Conservation (phyloP, 1,284 basidiomycete species). For the Tremellales sp. region DNA sequence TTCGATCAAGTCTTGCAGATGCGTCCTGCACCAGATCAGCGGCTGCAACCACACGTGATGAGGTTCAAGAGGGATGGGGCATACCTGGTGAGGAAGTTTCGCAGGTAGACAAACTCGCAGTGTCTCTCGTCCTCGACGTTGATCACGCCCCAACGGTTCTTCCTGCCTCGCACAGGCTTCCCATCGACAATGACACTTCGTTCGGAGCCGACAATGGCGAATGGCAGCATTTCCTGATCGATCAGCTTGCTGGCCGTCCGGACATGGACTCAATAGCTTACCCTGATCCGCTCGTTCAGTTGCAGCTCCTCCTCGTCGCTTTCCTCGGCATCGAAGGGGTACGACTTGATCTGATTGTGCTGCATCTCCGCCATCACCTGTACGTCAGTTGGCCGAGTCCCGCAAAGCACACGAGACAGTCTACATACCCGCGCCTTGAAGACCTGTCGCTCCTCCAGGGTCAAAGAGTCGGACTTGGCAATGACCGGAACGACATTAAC, state of each 20-base stretch:
- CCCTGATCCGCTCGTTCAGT: constrained; percentile 85
- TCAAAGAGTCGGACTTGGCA: constrained; percentile 95
- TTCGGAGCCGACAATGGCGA: constrained; percentile 95
- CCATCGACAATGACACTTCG: constrained; percentile 91
- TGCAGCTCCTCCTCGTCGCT: constrained; percentile 80
- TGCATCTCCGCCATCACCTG: constrained; percentile 90
- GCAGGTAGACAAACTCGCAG: constrained; percentile 96
- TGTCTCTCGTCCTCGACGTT: constrained; percentile 95
- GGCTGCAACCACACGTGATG: constrained; percentile 1
- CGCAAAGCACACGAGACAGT: not conserved
- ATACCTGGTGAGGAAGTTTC: constrained; percentile 90
- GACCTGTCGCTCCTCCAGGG: constrained; percentile 81
- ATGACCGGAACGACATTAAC: constrained; percentile 99
- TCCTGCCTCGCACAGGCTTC: constrained; percentile 88
- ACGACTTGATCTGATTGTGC: constrained; percentile 88
- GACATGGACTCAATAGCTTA: constrained; percentile 49
- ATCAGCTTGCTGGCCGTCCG: not conserved
- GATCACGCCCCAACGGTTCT: constrained; percentile 97
- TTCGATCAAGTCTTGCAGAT: constrained; percentile 97
- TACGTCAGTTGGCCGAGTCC: not conserved
- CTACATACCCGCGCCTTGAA: constrained; percentile 81
- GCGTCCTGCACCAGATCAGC: constrained; percentile 79
- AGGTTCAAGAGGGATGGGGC: constrained; percentile 19
- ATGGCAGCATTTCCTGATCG: constrained; percentile 83
- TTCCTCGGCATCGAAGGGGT: constrained; percentile 97